Evolutionary conservation across 179 eudicot species (phyloP).

Genomic region (Silene coronaria): DNA sequence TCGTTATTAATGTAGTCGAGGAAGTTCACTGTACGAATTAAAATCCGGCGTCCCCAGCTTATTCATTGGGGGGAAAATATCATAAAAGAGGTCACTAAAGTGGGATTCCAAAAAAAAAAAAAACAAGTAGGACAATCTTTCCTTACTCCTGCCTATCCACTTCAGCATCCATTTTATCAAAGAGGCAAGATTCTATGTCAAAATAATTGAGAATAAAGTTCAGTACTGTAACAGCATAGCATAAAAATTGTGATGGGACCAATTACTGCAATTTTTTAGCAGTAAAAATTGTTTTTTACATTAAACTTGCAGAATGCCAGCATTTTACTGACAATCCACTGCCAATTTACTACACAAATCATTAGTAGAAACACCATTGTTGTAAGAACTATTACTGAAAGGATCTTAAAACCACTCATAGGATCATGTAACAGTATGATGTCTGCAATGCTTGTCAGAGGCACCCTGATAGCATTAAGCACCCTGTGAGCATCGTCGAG

Average conservation of each 20-base stretch:
- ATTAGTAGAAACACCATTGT: constrained; percentile 46
- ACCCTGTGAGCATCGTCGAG: constrained; percentile 77
- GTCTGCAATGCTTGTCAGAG: constrained; percentile 80
- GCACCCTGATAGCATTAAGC: constrained; percentile 79
- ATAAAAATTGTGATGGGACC: not conserved
- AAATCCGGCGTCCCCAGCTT: not conserved
- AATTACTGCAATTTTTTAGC: not conserved
- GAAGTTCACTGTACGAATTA: not conserved
- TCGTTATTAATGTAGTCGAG: not conserved
- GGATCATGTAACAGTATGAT: constrained; percentile 68
- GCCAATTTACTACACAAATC: not conserved
- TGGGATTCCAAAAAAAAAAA: not conserved
- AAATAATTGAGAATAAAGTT: not conserved
- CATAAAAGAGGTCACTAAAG: not conserved
- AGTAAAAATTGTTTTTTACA: not conserved
- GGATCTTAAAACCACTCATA: not conserved
- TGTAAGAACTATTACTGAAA: no score
- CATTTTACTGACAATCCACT: constrained; percentile 1
- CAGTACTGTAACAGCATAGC: not conserved
- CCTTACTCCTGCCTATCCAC: not conserved
- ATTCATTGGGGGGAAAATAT: not conserved
- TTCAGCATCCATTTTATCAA: not conserved
- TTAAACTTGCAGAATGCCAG: not conserved
- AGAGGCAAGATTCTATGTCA: not conserved
- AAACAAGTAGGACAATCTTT: not conserved